phyloP scores from a whole-genome alignment of 768 basidiomycete genomes.

The Hortiboletus flavorubellus region DNA sequence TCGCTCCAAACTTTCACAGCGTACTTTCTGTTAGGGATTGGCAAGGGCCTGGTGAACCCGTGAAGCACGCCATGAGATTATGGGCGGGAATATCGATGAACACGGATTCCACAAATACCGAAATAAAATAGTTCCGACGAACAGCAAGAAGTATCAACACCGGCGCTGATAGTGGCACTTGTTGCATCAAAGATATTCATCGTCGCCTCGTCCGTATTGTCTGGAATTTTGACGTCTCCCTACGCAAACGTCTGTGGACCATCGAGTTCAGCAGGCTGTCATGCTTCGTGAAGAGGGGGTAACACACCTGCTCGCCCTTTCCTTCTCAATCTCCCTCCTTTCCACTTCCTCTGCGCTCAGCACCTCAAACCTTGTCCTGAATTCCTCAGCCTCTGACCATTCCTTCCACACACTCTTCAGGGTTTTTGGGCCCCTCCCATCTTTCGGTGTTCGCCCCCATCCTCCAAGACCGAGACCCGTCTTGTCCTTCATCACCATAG shows the following conservation, averaged over 20 bases:
- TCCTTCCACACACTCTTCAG: conserved; percentile 92
- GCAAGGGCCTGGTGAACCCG: conserved; percentile 2
- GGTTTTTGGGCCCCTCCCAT: conserved; percentile 75
- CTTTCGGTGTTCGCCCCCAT: conserved; percentile 73
- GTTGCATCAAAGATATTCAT: conserved; percentile 13
- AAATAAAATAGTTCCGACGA: conserved; percentile 20
- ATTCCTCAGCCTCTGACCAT: conserved; percentile 91
- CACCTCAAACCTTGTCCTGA: conserved; percentile 83
- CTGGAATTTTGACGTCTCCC: conserved; percentile 68
- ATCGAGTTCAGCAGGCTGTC: conserved; percentile 3
- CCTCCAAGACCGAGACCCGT: conserved; percentile 75
- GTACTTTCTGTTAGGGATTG: neutral
- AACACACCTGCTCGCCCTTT: conserved; percentile 67
- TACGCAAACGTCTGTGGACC: conserved; percentile 49
- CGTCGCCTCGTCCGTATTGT: conserved; percentile 41
- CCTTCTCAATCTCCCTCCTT: conserved; percentile 81
- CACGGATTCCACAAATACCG: conserved; percentile 21
- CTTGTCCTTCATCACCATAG: conserved; percentile 70
- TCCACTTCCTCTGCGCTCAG: conserved; percentile 90
- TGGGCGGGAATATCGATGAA: conserved; percentile 13
- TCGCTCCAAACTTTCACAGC: neutral
- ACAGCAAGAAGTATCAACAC: conserved; percentile 5
- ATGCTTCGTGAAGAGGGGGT: neutral
- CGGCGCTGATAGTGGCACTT: conserved; percentile 4
- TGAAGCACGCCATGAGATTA: conserved; percentile 9